Evolutionary conservation across 2,329 filamentous ascomycete genomes (phyloP).

Genomic region (Mycosphaerella arachidis): DNA sequence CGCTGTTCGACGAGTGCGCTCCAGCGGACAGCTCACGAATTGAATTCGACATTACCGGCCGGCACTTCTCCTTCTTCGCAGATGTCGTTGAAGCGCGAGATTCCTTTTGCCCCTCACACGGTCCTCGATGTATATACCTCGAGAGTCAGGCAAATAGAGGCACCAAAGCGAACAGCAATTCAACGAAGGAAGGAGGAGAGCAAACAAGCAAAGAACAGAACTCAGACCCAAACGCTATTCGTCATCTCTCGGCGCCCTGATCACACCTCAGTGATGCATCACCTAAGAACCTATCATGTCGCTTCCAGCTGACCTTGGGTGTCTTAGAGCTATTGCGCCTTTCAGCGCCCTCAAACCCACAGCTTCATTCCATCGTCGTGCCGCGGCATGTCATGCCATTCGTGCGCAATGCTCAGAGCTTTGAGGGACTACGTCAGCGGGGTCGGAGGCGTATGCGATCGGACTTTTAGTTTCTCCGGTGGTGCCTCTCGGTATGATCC

Average conservation of each 20-base stretch:
- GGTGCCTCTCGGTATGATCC: too few species aligned
- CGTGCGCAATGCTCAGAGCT: not conserved
- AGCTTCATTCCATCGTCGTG: not conserved
- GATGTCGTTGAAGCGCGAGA: too few species aligned
- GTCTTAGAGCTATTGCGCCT: too few species aligned
- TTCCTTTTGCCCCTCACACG: too few species aligned
- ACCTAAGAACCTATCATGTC: not conserved
- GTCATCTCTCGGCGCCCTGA: not conserved
- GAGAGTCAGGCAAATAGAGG: too few species aligned
- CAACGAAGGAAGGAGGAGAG: not conserved
- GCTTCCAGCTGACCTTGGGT: not conserved
- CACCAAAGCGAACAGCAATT: not conserved
- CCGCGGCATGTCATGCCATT: not conserved
- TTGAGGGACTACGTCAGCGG: not conserved
- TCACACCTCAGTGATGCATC: not conserved
- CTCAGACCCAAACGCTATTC: not conserved
- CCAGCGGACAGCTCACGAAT: not conserved
- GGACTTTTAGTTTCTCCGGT: too few species aligned
- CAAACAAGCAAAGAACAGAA: not conserved
- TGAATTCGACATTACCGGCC: not conserved
- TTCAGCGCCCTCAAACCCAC: too few species aligned
- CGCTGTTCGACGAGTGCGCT: not conserved
- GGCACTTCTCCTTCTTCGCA: too few species aligned
- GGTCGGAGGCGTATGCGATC: not conserved
- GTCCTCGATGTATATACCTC: too few species aligned